Base-by-base conservation (phyloP, 2,329 filamentous ascomycete species). In the Stemphylium lycopersici region DNA sequence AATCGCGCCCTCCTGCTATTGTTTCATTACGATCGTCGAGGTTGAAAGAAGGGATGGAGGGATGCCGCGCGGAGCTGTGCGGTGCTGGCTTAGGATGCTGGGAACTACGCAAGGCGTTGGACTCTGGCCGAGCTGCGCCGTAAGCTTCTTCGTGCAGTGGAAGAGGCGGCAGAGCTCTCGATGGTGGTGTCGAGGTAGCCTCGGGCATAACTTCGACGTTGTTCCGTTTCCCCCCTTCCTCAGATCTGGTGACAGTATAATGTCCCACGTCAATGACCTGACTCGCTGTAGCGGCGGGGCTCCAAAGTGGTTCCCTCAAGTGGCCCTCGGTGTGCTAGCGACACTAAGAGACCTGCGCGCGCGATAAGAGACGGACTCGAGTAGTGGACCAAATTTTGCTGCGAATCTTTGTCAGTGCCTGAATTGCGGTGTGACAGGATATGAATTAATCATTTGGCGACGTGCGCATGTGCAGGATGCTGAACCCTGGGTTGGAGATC, bases 41-140 rank as follows among this genome's bases (percentile, higher is more conserved):
- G 40, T 57, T 71, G 58, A 74, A 69, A 12, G 70, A 70, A 6
- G 73, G 67, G 13, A 72, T 69, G 7, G 68, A 63, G 12, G 65
- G 51, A 29, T 49, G 55, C n/a, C 61, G 61, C 11, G 56, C 32
- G 36, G 52, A 24, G 36, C 45, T 50, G 10, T 29, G 33, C 11
- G 66, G 56, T 4, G 68, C 41, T 20, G 70, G 67, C 46, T 71
- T 71, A 3, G 64, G 62, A 26, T 61, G 62, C 7, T 68, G 52
- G n/a, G 66, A 66, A 29, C 59, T 61, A 48, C 66, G 63, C 39
- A 58, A 61, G 49, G 61, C 63, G 40, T 44, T 59, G 5, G 62
- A 61, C 36, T 59, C 59, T 36, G 46, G 52, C n/a, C 46, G 56
- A 29, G 40, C 48, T 29, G 48, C 51, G 49, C 36, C 32, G 43